Evolutionary conservation across 1,139 yeast genomes (phyloP).

Genomic region (Yamadazyma triangularis): DNA sequence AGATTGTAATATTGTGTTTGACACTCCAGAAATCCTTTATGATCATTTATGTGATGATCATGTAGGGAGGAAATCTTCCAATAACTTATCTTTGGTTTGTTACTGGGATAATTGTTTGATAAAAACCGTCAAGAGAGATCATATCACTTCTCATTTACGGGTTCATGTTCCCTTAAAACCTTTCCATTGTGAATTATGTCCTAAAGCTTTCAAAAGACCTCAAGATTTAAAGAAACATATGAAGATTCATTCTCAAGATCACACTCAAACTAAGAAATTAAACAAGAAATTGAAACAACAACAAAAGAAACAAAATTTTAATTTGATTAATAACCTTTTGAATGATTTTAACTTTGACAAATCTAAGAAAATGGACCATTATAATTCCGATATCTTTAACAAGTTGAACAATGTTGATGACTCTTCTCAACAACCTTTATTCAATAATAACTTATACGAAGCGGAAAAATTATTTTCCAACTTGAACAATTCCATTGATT

Average conservation of each 20-base stretch:
- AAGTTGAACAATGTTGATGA: constrained; percentile 54
- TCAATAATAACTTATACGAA: constrained; percentile 28
- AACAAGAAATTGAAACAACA: constrained; percentile 36
- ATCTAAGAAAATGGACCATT: constrained; percentile 57
- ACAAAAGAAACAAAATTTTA: constrained; percentile 23
- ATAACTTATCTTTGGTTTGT: constrained; percentile 75
- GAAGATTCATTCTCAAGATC: constrained; percentile 74
- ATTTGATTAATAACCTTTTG: constrained; percentile 35
- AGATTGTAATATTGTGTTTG: constrained; percentile 52
- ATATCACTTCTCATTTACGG: constrained; percentile 88
- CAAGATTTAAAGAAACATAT: constrained; percentile 94
- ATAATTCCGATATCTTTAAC: constrained; percentile 56
- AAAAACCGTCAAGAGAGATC: constrained; percentile 86
- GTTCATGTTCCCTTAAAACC: constrained; percentile 96
- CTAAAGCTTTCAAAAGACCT: constrained; percentile 86
- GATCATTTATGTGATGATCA: constrained; percentile 87
- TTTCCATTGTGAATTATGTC: constrained; percentile 71
- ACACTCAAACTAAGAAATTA: constrained; percentile 30
- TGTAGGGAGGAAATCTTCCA: constrained; percentile 84
- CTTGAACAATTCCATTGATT: constrained; percentile 49
- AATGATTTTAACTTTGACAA: constrained; percentile 42
- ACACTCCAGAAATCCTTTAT: constrained; percentile 68
- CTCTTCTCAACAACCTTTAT: constrained; percentile 7
- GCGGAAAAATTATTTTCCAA: constrained; percentile 57
- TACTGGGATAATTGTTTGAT: constrained; percentile 81